phyloP scores from a whole-genome alignment of 139 green algal genomes.

The Chlamydomonas incerta region DNA sequence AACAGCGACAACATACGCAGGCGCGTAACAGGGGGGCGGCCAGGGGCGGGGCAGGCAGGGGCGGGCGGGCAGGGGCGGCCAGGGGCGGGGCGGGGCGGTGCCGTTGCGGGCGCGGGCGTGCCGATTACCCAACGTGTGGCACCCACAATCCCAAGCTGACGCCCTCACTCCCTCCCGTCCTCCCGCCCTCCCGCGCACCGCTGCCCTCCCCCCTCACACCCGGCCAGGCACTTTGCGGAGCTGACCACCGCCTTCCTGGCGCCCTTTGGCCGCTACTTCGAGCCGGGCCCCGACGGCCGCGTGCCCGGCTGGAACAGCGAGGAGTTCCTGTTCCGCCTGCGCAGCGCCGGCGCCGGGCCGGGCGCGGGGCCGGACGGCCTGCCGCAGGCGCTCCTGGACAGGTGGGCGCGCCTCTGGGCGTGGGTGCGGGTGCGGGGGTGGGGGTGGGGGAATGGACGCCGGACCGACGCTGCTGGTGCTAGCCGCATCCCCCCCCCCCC shows the following conservation, averaged over 20 bases:
- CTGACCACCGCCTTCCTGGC: conserved; percentile 83
- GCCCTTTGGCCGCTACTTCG: conserved; percentile 81
- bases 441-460: background rate
- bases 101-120: no score
- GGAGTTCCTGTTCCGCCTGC: conserved; percentile 36
- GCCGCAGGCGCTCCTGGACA: conserved; percentile 30
- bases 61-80: no score
- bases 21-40: background rate
- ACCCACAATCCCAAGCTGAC: no score
- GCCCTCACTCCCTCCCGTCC: no score
- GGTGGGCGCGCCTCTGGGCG: no score
- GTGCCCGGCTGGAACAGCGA: conserved; percentile 46
- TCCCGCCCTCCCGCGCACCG: no score
- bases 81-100: no score
- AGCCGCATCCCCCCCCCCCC: no score
- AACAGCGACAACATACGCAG: conserved; percentile 69
- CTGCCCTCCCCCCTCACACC: background rate
- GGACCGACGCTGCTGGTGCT: background rate
- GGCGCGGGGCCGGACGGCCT: background rate
- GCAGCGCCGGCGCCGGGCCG: background rate
- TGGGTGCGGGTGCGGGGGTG: background rate
- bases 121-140: no score
- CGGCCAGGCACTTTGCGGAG: conserved; percentile 79
- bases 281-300: conserved; percentile 50
- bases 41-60: no score